Conservation (phyloP, 2,329 filamentous ascomycete genomes). For the Ciborinia camelliae region DNA sequence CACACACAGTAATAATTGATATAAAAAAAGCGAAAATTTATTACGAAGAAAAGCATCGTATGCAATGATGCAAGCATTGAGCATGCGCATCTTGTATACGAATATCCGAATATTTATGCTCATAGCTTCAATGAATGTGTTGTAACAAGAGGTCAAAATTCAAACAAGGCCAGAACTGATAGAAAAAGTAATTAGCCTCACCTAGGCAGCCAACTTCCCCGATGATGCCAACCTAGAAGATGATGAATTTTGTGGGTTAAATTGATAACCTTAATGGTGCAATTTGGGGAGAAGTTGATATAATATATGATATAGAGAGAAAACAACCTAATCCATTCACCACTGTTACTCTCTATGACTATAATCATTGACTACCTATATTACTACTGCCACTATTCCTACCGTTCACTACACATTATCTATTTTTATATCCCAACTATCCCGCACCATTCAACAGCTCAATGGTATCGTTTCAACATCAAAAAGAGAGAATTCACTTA, state of each 20-base stretch:
- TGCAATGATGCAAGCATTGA: background rate
- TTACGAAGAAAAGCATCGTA: background rate
- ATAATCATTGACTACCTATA: background rate
- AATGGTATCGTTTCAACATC: background rate
- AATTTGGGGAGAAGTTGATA: conserved; percentile 9
- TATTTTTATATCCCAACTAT: background rate
- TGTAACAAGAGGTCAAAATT: background rate
- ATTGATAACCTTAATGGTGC: background rate
- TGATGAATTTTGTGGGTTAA: background rate
- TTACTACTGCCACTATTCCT: no score
- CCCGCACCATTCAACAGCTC: background rate
- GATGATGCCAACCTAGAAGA: background rate
- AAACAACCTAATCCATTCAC: background rate
- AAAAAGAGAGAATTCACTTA: background rate
- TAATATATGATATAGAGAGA: background rate
- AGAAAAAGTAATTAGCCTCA: no score
- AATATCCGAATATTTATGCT: background rate
- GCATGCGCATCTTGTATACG: background rate
- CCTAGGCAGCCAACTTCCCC: no score
- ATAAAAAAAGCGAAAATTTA: background rate
- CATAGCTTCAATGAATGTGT: background rate
- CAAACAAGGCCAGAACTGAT: background rate
- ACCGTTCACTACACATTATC: background rate
- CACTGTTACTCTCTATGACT: background rate
- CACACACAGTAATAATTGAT: no score